phyloP scores from a whole-genome alignment of 1,139 yeast genomes.

The Meyerozyma guilliermondii region DNA sequence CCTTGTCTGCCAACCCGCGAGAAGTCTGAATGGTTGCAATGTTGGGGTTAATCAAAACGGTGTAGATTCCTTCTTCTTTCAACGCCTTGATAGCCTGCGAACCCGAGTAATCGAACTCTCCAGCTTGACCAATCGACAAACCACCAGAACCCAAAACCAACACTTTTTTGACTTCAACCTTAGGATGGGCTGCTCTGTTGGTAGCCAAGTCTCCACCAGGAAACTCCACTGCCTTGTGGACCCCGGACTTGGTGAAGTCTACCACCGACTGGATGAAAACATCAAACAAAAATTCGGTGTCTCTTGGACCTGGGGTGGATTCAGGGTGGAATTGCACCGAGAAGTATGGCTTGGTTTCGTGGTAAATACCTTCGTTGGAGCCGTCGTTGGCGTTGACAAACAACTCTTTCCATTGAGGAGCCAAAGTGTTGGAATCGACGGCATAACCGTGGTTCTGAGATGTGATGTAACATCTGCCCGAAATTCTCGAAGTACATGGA shows the following conservation, averaged over 20 bases:
- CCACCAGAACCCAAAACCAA: conserved; percentile 98
- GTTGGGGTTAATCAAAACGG: conserved; percentile 93
- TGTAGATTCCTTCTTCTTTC: conserved; percentile 95
- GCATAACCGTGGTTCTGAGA: conserved; percentile 99
- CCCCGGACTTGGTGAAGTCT: conserved; percentile 51
- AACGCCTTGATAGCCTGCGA: conserved; percentile 92
- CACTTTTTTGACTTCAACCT: conserved; percentile 84
- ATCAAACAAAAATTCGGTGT: conserved; percentile 95
- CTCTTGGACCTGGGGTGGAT: conserved; percentile 99
- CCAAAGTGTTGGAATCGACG: conserved; percentile 74
- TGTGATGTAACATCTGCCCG: conserved; percentile 97
- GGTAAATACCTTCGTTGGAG: conserved; percentile 97
- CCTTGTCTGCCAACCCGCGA: conserved; percentile 95
- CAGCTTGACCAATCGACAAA: conserved; percentile 98
- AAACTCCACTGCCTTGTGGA: conserved; percentile 70
- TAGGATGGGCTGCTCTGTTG: conserved; percentile 69
- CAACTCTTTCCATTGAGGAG: conserved; percentile 86
- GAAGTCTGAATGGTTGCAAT: conserved; percentile 99
- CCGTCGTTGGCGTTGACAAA: conserved; percentile 96
- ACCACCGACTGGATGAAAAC: conserved; percentile 81
- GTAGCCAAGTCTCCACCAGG: conserved; percentile 84
- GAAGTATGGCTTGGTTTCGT: conserved; percentile 80
- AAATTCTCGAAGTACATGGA: conserved; percentile 89
- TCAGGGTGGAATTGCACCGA: conserved; percentile 99
- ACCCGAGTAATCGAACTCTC: conserved; percentile 98